Conservation (phyloP, 169 alveolate genomes). For the Plasmodium vivax region DNA sequence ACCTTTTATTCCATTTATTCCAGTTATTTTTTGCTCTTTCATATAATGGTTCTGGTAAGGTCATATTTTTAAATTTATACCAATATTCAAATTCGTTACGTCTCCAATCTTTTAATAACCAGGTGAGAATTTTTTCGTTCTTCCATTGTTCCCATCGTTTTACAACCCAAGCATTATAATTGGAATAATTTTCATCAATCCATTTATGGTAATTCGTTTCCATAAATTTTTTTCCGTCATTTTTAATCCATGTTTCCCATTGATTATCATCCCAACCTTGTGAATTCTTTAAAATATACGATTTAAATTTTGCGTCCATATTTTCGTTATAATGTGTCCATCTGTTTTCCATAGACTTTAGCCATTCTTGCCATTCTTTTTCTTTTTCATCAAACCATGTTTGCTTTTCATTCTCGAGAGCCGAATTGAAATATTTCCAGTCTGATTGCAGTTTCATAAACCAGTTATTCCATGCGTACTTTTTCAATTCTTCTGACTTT, state of each 20-base stretch:
- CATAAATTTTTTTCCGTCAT: neutral
- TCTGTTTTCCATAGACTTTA: neutral
- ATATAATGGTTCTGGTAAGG: slow-evolving; percentile 1
- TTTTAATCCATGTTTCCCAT: slow-evolving; percentile 22
- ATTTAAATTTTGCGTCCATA: neutral
- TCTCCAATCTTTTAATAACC: slow-evolving; percentile 30
- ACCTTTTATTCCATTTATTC: neutral
- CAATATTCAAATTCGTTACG: slow-evolving; percentile 28
- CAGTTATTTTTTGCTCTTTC: neutral
- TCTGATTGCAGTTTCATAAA: neutral
- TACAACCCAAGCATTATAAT: neutral
- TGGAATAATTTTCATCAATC: neutral
- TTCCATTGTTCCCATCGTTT: slow-evolving; percentile 20
- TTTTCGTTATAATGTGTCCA: slow-evolving; percentile 26
- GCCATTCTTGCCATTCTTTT: neutral
- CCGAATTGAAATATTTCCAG: slow-evolving; percentile 6
- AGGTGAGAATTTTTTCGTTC: neutral
- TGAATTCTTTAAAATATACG: neutral
- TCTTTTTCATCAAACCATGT: slow-evolving; percentile 6
- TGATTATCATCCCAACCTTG: slow-evolving; percentile 5
- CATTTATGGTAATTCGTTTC: slow-evolving; percentile 1
- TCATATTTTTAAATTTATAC: neutral
- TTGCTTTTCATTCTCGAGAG: neutral
- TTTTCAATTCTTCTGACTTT: slow-evolving; percentile 23
- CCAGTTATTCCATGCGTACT: slow-evolving; percentile 15